Evolutionary conservation across 805 yeast species (phyloP).

Genomic region (Hanseniaspora nectarophila): DNA sequence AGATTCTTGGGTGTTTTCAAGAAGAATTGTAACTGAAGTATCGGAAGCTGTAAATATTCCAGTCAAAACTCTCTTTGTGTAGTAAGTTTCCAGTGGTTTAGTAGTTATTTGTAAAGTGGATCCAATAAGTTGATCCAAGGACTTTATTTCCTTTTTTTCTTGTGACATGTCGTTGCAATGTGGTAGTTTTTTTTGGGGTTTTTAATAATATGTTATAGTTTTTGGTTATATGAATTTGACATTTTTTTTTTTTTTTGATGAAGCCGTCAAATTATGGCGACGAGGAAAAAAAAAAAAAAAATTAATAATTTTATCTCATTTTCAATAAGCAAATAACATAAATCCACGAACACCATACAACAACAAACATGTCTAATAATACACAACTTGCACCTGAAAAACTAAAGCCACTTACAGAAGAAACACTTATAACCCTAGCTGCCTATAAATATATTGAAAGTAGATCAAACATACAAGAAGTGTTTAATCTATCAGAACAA

Average conservation of each 20-base stretch:
- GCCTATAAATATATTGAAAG: neutral
- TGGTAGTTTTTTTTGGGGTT: neutral
- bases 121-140: slow-evolving; percentile 2
- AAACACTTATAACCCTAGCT: neutral
- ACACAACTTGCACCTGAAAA: neutral
- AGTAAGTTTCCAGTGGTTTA: neutral
- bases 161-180: neutral
- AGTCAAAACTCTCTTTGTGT: neutral
- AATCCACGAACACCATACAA: neutral
- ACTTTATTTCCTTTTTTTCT: neutral
- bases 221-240: neutral
- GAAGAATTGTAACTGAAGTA: neutral
- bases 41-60: slow-evolving; percentile 9
- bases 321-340: too few species aligned
- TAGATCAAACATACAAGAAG: slow-evolving; percentile 8
- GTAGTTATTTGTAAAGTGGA: neutral
- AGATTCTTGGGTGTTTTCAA: neutral
- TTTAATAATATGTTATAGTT: too few species aligned
- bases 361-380: neutral
- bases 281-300: too few species aligned
- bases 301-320: too few species aligned
- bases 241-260: neutral
- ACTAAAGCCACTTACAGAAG: neutral
- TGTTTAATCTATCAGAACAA: slow-evolving; percentile 4
- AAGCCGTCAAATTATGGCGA: too few species aligned